phyloP scores from a whole-genome alignment of 306 rosid genomes.

The Echinosophora koreensis region DNA sequence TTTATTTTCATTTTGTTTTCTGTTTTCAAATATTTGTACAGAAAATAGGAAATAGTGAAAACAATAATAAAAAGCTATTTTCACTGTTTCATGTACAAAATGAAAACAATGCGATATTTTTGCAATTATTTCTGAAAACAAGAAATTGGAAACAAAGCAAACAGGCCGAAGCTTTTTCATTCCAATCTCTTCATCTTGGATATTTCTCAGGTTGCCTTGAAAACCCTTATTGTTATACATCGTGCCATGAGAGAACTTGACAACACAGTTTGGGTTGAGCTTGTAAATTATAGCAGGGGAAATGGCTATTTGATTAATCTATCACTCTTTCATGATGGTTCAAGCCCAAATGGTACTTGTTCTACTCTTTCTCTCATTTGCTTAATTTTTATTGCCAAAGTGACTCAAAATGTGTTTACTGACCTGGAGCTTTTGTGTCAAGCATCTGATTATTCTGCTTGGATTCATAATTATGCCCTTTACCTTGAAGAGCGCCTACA shows the following conservation, averaged over 20 bases:
- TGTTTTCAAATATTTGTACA: too few species aligned
- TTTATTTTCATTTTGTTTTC: too few species aligned
- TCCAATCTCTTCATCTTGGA: slow-evolving; percentile 11
- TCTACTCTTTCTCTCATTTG: slow-evolving; percentile 5
- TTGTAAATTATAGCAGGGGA: slow-evolving; percentile 61
- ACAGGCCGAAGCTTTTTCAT: neutral
- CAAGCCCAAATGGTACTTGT: slow-evolving; percentile 69
- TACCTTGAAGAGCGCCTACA: slow-evolving; percentile 87
- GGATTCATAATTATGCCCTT: slow-evolving; percentile 75
- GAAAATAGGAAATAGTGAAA: too few species aligned
- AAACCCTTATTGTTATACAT: slow-evolving; percentile 74
- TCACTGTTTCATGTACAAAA: too few species aligned
- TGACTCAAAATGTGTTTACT: slow-evolving; percentile 12
- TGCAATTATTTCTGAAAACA: too few species aligned
- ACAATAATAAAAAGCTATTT: too few species aligned
- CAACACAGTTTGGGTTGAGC: slow-evolving; percentile 75
- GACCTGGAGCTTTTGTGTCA: slow-evolving; percentile 25
- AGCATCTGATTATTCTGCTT: slow-evolving; percentile 79
- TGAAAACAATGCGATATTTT: too few species aligned
- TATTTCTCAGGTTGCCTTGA: slow-evolving; percentile 74
- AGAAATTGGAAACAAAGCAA: too few species aligned
- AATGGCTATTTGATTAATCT: slow-evolving; percentile 76
- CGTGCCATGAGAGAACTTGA: slow-evolving; percentile 96
- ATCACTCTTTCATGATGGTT: slow-evolving; percentile 65
- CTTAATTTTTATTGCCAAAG: neutral